phyloP scores from a whole-genome alignment of 805 yeast genomes.

The Cyberlindnera amylophila region DNA sequence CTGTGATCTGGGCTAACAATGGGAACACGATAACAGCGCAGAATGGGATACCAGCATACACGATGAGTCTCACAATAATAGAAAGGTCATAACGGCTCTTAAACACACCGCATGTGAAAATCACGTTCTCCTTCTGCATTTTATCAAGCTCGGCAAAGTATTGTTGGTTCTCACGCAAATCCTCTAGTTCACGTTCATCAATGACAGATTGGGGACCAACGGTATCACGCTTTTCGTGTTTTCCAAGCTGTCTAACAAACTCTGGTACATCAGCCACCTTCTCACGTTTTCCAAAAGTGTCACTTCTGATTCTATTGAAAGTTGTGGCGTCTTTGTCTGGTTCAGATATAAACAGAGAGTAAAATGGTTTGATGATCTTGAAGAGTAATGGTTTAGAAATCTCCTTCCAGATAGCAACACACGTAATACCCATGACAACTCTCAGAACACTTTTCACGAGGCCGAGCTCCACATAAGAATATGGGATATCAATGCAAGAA shows the following conservation, averaged over 20 bases:
- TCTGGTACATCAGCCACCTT: slow-evolving; percentile 19
- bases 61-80: slow-evolving; percentile 68
- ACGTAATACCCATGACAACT: slow-evolving; percentile 53
- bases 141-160: slow-evolving; percentile 23
- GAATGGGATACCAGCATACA: slow-evolving; percentile 77
- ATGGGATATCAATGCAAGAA: slow-evolving; percentile 37
- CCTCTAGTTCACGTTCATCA: slow-evolving; percentile 24
- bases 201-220: slow-evolving; percentile 27
- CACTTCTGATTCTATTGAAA: slow-evolving; percentile 25
- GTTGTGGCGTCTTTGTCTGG: slow-evolving; percentile 12
- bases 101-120: slow-evolving; percentile 43
- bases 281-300: slow-evolving; percentile 25
- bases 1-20: slow-evolving; percentile 10
- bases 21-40: slow-evolving; percentile 42
- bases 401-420: slow-evolving; percentile 71
- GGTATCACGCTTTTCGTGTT: slow-evolving; percentile 14
- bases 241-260: slow-evolving; percentile 16
- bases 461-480: slow-evolving; percentile 40
- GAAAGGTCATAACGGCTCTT: slow-evolving; percentile 68
- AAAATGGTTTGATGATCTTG: slow-evolving; percentile 55
- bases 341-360: slow-evolving; percentile 26
- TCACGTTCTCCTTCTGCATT: slow-evolving; percentile 21
- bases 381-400: slow-evolving; percentile 65
- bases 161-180: slow-evolving; percentile 13
- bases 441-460: slow-evolving; percentile 40